Evolutionary conservation across 1,284 basidiomycete species (phyloP), one percentile per base, ranked within the genome.

Genomic region (Leccinum griseonigrum): DNA sequence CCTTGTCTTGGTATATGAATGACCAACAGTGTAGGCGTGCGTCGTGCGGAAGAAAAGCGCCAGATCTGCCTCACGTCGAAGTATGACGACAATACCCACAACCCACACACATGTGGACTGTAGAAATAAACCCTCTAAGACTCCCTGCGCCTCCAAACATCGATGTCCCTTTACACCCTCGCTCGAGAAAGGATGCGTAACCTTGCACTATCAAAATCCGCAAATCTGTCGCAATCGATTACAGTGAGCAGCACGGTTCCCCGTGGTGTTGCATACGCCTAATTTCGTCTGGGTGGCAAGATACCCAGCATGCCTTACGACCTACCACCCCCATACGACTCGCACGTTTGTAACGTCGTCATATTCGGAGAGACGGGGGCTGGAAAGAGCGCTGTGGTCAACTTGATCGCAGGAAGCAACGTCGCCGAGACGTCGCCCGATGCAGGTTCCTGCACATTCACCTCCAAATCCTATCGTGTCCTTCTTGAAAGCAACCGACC

Each of bases 351-450:
- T 48, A 74, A 74, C 16, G 63, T 73, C 57, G 34, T 71, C 46
- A 63, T 71, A 52, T 73, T 71, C 10, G 70, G 72, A 29, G 71
- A 71, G 50, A 64, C 72, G 5, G 70, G 72, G 7, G 40, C 57
- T 3, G 70, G 70, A 1, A 74, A 71, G 58, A 71, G 70, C 51
- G 73, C 70, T 14, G 60, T 73, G 28, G 62, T 74, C 68, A 74
- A 71, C 58, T 18, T 73, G 59, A 74, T 71, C 29, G 71, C 63
- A 32, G 68, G 68, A 10, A 1, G 14, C 1, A 43, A 58, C 4
- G 38, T 69, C 6, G 71, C 72, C 22, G 2, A 58, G 32, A 74
- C 70, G 34, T 73, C 71, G 2, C 54, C 69, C 9, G 64, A 71
- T 31, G 71, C 72, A 36, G 57, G 57, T 1, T 62, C 66, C 32